Evolutionary conservation across 192 early-diverging fungal genomes (phyloP).

Genomic region (Neocallimastix lanati): DNA sequence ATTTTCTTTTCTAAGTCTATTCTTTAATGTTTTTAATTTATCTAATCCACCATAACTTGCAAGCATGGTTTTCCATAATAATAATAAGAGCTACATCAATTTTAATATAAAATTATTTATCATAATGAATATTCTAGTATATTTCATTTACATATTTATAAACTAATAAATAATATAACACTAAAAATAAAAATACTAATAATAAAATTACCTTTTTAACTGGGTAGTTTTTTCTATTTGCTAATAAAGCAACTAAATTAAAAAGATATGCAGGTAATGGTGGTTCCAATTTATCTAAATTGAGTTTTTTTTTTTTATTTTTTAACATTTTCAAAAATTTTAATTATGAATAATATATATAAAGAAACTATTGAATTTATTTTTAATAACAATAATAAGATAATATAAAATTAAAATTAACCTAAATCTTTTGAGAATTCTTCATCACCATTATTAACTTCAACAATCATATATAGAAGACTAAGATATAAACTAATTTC

Average conservation of each 20-base stretch:
- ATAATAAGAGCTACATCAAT: slow-evolving; percentile 37
- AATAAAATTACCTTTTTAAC: slow-evolving; percentile 34
- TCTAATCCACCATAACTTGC: slow-evolving; percentile 33
- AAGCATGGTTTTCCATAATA: slow-evolving; percentile 51
- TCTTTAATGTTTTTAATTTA: slow-evolving; percentile 25
- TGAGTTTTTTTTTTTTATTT: no score
- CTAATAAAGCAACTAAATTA: slow-evolving; percentile 38
- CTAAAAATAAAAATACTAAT: no score
- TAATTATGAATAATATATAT: no score
- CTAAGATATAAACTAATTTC: slow-evolving; percentile 30
- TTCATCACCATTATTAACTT: slow-evolving; percentile 25
- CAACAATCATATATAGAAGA: slow-evolving; percentile 43
- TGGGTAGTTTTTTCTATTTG: slow-evolving; percentile 46
- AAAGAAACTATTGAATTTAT: no score
- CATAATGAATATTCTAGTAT: no score
- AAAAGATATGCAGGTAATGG: slow-evolving; percentile 41
- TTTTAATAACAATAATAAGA: no score
- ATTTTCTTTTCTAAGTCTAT: slow-evolving; percentile 17
- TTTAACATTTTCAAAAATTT: no score
- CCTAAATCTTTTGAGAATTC: slow-evolving; percentile 29
- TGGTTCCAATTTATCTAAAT: slow-evolving; percentile 9
- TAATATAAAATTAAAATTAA: no score
- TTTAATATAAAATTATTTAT: no score
- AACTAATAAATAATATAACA: no score
- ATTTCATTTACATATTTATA: no score